Conservation (phyloP, 805 yeast species). For the Aciculoconidium aculeatum region DNA sequence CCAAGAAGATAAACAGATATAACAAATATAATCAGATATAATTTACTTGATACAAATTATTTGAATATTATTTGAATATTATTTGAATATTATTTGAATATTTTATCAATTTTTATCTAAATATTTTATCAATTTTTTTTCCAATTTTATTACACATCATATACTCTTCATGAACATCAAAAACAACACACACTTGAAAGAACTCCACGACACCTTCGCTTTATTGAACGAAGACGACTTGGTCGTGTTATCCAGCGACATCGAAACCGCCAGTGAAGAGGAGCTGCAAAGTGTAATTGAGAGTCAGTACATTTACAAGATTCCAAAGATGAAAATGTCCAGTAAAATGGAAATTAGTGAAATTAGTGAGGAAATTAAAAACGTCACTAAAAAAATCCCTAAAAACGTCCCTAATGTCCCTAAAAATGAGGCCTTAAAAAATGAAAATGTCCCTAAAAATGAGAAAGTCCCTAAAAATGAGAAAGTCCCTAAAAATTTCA, state of each 20-base stretch:
- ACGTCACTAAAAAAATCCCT: too few relatives aligned
- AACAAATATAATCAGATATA: too few relatives aligned
- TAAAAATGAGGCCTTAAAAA: background rate
- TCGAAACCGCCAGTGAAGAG: slow-evolving; percentile 5
- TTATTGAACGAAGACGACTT: slow-evolving; percentile 11
- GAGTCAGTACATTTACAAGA: slow-evolving; percentile 6
- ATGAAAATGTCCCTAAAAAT: too few relatives aligned
- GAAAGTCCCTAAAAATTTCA: too few relatives aligned
- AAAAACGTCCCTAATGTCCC: too few relatives aligned
- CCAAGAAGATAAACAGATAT: too few relatives aligned
- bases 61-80: too few relatives aligned
- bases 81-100: too few relatives aligned
- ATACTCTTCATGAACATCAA: slow-evolving; percentile 9
- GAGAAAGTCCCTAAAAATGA: too few relatives aligned
- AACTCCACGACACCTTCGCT: slow-evolving; percentile 9
- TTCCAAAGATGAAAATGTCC: slow-evolving; percentile 5
- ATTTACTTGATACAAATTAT: too few relatives aligned
- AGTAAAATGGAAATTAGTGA: background rate
- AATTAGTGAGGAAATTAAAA: background rate
- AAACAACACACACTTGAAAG: slow-evolving; percentile 9
- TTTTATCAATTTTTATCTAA: too few relatives aligned
- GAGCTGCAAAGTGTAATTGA: slow-evolving; percentile 1
- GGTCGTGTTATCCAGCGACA: slow-evolving; percentile 3
- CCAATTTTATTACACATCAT: background rate
- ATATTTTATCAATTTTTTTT: background rate